Evolutionary conservation across 106 monocot species (phyloP).

Genomic region (Chionographis japonica): DNA sequence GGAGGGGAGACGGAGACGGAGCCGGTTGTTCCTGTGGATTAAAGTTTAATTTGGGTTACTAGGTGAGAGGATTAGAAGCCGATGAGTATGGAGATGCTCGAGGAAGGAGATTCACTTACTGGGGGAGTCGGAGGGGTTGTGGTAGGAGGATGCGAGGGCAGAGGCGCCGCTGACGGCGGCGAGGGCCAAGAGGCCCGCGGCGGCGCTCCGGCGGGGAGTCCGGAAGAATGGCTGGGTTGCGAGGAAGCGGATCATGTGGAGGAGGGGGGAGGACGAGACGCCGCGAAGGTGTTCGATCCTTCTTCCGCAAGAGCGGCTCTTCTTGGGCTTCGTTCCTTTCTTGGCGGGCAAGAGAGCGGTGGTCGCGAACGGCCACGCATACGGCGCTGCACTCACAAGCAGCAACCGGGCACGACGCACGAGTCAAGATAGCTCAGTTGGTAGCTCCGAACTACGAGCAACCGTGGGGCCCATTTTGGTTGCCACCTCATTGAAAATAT

Average conservation of each 20-base stretch:
- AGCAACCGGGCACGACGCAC: no score
- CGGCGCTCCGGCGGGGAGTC: conserved; percentile 10
- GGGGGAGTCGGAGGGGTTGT: not conserved
- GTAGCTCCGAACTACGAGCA: no score
- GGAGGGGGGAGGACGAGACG: not conserved
- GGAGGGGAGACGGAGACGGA: conserved; percentile 20
- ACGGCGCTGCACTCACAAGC: no score
- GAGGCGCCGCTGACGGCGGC: conserved; percentile 3
- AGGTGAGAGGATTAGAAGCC: not conserved
- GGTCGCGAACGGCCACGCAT: no score
- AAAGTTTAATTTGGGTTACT: not conserved
- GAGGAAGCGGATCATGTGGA: conserved; percentile 14
- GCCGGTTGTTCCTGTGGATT: conserved; percentile 1
- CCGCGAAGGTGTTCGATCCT: not conserved
- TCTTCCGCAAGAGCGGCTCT: no score
- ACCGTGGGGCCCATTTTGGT: no score
- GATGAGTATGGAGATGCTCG: no score
- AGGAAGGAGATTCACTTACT: conserved; percentile 11
- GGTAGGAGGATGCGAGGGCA: not conserved
- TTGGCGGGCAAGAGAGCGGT: no score
- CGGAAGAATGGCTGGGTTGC: not conserved
- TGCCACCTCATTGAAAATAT: no score
- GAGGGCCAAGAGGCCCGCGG: conserved; percentile 15
- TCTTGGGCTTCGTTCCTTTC: no score
- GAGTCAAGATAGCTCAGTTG: no score